phyloP scores from a whole-genome alignment of 73 alveolate species.

The Uronychia binucleata region DNA sequence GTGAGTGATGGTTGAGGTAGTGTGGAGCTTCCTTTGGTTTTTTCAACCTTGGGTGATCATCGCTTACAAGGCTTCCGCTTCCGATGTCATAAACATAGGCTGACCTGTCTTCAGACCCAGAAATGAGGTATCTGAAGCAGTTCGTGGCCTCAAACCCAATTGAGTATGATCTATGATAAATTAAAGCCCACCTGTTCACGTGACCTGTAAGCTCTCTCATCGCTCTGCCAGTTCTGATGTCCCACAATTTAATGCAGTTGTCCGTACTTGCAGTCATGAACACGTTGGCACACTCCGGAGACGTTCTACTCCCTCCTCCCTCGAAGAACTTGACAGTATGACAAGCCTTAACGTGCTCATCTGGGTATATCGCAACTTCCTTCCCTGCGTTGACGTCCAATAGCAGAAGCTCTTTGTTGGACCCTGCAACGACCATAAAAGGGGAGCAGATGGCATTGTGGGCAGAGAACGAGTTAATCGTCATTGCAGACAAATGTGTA shows the following conservation, averaged over 20 bases:
- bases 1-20: too few relatives aligned
- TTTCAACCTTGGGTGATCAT: slow-evolving; percentile 3
- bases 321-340: slow-evolving; percentile 66
- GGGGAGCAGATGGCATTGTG: slow-evolving; percentile 53
- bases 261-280: slow-evolving; percentile 68
- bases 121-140: slow-evolving; percentile 50
- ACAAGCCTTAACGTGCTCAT: slow-evolving; percentile 54
- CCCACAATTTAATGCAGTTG: slow-evolving; percentile 62
- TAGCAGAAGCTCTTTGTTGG: slow-evolving; percentile 62
- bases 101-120: slow-evolving; percentile 73
- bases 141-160: slow-evolving; percentile 44
- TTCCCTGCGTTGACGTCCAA: slow-evolving; percentile 60
- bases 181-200: slow-evolving; percentile 14
- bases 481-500: slow-evolving; percentile 49
- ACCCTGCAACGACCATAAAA: slow-evolving; percentile 58
- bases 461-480: slow-evolving; percentile 43
- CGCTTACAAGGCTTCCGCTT: slow-evolving; percentile 18
- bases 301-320: slow-evolving; percentile 20
- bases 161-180: slow-evolving; percentile 8
- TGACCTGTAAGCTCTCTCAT: slow-evolving; percentile 50
- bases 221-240: slow-evolving; percentile 53
- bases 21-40: slow-evolving; percentile 63
- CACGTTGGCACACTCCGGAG: slow-evolving; percentile 47
- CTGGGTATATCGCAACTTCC: slow-evolving; percentile 34
- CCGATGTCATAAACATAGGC: slow-evolving; percentile 69